These are phyloP conservation scores for Pyropia yezoensis DNA, from an alignment of 23 red algal species.

Conservation along the genomic window DNA sequence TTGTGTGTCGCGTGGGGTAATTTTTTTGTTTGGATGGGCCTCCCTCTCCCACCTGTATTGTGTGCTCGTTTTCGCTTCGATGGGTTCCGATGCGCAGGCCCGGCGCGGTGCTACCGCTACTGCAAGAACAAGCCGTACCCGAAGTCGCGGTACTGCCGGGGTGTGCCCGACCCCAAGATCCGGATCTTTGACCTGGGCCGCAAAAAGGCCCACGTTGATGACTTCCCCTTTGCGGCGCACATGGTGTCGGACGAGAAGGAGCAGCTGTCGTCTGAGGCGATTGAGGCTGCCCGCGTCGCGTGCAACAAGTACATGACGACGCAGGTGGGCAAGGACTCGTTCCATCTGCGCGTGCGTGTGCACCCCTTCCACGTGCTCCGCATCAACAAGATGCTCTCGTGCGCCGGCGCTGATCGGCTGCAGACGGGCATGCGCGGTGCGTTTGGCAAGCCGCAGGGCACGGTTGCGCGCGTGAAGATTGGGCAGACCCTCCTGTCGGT, in stretches of 20 bases:
- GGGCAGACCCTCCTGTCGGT: constrained; percentile 88
- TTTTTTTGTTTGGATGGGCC: too few relatives aligned
- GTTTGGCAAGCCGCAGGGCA: constrained; percentile 97
- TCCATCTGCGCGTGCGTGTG: constrained; percentile 90
- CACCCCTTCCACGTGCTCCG: constrained; percentile 98
- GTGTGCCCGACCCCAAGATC: constrained; percentile 99
- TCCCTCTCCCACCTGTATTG: too few relatives aligned
- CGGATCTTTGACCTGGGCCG: constrained; percentile 94
- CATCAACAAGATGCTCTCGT: constrained; percentile 99
- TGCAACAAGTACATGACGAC: constrained; percentile 97
- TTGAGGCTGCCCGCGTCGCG: constrained; percentile 91
- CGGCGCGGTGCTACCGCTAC: constrained; percentile 96
- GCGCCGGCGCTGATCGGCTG: constrained; percentile 95
- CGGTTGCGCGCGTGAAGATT: constrained; percentile 95
- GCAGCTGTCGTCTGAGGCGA: constrained; percentile 92
- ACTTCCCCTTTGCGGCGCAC: constrained; percentile 85
- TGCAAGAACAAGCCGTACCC: constrained; percentile 99
- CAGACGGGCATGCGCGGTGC: constrained; percentile 99
- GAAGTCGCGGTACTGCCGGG: constrained; percentile 98
- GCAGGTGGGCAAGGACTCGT: constrained; percentile 82
- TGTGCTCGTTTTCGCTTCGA: too few relatives aligned
- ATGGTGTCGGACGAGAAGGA: constrained; percentile 96
- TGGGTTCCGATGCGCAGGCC: constrained; percentile 19
- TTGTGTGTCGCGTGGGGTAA: too few relatives aligned
- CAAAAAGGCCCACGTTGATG: constrained; percentile 85